A percentile compares a stretch with the other conserved stretches of the same genome.
Evolutionary conservation across 441 rosid species (phyloP).

Genomic region (Biscutella laevigata): DNA sequence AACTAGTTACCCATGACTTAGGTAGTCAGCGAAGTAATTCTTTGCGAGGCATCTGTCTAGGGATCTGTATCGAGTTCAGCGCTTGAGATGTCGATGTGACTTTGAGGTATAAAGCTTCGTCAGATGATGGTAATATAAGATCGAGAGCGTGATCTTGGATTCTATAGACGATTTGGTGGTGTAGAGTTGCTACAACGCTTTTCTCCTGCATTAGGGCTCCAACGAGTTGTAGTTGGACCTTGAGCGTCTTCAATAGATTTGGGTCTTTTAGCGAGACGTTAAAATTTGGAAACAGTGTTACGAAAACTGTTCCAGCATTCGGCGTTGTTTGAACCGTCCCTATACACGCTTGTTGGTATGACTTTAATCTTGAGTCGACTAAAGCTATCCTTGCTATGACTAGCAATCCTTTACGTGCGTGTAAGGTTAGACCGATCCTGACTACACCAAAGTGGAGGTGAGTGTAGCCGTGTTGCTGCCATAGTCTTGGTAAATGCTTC

Average conservation of each 20-base stretch:
- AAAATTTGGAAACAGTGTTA: background rate
- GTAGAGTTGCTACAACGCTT: background rate
- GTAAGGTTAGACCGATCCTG: too few relatives aligned
- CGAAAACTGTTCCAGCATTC: background rate
- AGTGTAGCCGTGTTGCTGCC: too few relatives aligned
- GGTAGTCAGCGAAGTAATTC: background rate
- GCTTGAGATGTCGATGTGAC: background rate
- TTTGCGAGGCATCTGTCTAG: background rate
- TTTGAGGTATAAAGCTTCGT: background rate
- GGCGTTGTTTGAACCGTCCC: background rate
- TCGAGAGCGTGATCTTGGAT: background rate
- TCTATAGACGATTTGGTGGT: background rate
- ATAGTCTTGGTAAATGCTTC: too few relatives aligned
- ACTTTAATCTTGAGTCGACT: too few relatives aligned
- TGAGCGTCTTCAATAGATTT: background rate
- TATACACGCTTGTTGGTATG: too few relatives aligned
- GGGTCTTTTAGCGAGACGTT: background rate
- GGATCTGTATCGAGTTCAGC: background rate
- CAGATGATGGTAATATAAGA: background rate
- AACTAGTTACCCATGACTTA: background rate
- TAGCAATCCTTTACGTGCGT: too few relatives aligned
- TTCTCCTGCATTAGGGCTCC: background rate
- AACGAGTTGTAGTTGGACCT: background rate
- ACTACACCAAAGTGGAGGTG: too few relatives aligned
- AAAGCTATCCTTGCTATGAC: too few relatives aligned